Conservation (phyloP, 306 rosid species). For the Sophora flavescens region DNA sequence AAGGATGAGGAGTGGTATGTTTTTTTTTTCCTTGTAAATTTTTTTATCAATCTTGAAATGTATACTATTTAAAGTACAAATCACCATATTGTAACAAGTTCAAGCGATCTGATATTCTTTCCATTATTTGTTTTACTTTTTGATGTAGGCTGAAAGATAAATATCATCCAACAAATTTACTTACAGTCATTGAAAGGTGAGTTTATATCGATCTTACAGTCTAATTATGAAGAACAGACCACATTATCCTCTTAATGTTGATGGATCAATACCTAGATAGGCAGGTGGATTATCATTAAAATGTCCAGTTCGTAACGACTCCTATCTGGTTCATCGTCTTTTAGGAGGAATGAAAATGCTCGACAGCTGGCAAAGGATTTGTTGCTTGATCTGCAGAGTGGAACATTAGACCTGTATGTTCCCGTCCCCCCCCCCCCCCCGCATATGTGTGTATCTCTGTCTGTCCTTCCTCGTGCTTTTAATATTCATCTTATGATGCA, state of each 20-base stretch:
- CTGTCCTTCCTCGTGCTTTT: constrained; percentile 20
- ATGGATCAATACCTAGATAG: constrained; percentile 6
- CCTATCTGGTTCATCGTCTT: constrained; percentile 36
- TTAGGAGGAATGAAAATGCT: constrained; percentile 96
- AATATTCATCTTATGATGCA: constrained; percentile 36
- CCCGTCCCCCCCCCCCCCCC: constrained; percentile 20
- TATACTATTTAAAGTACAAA: constrained; percentile 11
- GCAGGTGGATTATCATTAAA: constrained; percentile 23
- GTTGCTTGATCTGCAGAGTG: constrained; percentile 92
- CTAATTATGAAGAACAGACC: constrained; percentile 15
- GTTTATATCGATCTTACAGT: constrained; percentile 38
- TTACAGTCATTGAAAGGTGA: constrained; percentile 87
- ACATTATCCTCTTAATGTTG: constrained; percentile 23
- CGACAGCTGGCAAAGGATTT: constrained; percentile 82
- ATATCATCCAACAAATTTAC: constrained; percentile 95
- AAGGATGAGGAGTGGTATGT: constrained; percentile 94
- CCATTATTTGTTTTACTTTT: constrained; percentile 43
- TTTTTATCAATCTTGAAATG: constrained; percentile 37
- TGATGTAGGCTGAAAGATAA: constrained; percentile 88
- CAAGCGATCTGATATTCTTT: constrained; percentile 25
- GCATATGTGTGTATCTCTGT: background rate
- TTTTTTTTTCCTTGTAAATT: background rate
- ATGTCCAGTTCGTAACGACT: constrained; percentile 37
- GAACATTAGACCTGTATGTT: constrained; percentile 82
- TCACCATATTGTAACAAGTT: constrained; percentile 10